Conservation (phyloP, 176 grass and related monocot genomes). For the Microstegium vimineum region DNA sequence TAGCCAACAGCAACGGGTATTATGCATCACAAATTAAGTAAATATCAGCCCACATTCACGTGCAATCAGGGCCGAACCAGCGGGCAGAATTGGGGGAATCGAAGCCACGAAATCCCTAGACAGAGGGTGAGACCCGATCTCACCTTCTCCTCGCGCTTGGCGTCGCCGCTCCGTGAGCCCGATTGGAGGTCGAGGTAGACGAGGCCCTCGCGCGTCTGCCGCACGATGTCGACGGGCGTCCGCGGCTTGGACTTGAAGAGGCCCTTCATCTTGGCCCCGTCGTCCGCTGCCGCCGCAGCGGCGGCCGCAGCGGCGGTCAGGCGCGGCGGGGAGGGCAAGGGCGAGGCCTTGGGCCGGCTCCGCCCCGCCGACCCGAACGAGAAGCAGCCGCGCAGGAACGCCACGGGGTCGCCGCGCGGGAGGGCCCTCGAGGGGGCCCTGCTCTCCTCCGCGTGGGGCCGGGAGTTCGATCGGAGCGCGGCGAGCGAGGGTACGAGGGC, state of each 20-base stretch:
- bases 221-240: conserved; percentile 72
- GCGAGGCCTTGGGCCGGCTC: conserved; percentile 43
- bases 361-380: conserved; percentile 50
- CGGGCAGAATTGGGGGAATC: not conserved
- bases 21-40: not conserved
- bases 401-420: conserved; percentile 9
- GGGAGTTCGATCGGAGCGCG: not conserved
- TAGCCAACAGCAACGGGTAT: not conserved
- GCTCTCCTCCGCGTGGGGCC: not conserved
- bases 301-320: not conserved
- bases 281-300: conserved; percentile 23
- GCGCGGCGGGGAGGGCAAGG: conserved; percentile 38
- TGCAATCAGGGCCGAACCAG: not conserved
- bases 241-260: conserved; percentile 93
- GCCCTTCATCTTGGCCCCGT: conserved; percentile 73
- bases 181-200: conserved; percentile 52
- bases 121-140: conserved; percentile 10
- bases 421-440: conserved; percentile 10
- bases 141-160: conserved; percentile 96
- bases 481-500: not conserved
- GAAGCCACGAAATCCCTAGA: not conserved
- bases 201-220: conserved; percentile 77
- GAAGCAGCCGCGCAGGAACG: conserved; percentile 52
- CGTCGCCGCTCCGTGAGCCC: conserved; percentile 28
- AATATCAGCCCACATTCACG: not conserved